Evolutionary conservation across 1,139 yeast genomes (phyloP), one percentile per base, ranked within the genome.

Genomic region (Sugiyamaella grinbergsii): DNA sequence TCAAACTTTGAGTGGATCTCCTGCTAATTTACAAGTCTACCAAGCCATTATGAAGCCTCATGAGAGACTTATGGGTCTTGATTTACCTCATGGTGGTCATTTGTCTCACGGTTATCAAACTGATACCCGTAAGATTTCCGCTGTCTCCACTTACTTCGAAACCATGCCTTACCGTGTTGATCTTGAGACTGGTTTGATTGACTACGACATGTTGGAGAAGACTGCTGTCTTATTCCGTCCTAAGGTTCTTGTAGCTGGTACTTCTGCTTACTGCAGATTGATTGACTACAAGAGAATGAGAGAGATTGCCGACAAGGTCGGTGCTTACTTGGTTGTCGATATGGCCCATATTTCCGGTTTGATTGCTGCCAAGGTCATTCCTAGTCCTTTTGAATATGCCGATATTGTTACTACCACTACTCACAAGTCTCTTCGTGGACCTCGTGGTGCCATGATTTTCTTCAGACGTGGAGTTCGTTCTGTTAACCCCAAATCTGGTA

Each of bases 401-500:
- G 98, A 91, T 69, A 86, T 91, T 59, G 98, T 91, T 68, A 91
- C 98, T 60, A 91, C 98, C 61, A 91, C 98, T 55, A 90, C 98
- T 48, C 98, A 91, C 77, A 91, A 91, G 76, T 89, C 96, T 26
- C 81, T 91, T 66, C 85, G 98, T 77, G 98, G 98, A 42, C 98
- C 98, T 71, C 86, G 98, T 79, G 98, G 98, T 69, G 96, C 98
- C 49, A 90, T 91, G 96, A 91, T 91, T 68, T 91, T 91, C 77
- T 91, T 81, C 79, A 87, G 97, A 62, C 80, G 85, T 70, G 97
- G 97, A 61, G 79, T 88, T 54, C 83, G 93, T 77, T 82, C 82
- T 67, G 83, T 83, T 56, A 84, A 85, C 64, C 60, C 74, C 50
- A 88, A 88, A 77, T 84, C 85, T 66, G 97, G 97, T 61, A 87